Evolutionary conservation across 2,329 filamentous ascomycete species (phyloP), one percentile per base, ranked within the genome.

Genomic region (Didymella pinodella): DNA sequence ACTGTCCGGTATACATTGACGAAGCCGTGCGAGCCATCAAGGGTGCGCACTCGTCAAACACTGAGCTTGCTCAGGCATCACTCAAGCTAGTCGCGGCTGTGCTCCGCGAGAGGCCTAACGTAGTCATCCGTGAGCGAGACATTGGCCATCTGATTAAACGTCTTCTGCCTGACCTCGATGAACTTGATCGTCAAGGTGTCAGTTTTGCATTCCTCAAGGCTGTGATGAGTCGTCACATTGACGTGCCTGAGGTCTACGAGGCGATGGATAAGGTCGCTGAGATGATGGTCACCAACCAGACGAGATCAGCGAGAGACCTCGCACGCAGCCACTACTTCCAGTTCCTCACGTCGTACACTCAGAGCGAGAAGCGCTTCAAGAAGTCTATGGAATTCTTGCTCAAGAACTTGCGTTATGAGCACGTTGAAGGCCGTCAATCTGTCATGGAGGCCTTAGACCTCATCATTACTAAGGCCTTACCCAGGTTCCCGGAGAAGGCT

Each of bases 261-360:
- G 89, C 90, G 8, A 85, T 97, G 63, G 95, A 99, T 74, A 89
- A 93, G 69, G 72, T 76, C 1, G 92, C 92, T 46, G 89, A 86
- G 3, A 90, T 97, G 75, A 98, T 98, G 93, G 90, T 99, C 56
- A 97, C 91, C 44, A 98, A 98, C 73, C 92, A 97, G 63, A 93
- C 96, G 67, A 90, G 90, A 67, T 88, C 90, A 64, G 94, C 94
- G 2, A 87, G 95, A 51, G 92, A 97, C 74, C 83, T 96, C 36
- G 93, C 94, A 14, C 86, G 95, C 56, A 92, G 92, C 20, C 90
- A 92, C 14, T 99, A 96, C 77, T 90, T 97, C 76, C 92, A 97
- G 66, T 99, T 99, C 79, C 81, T 99, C 55, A 87, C 93, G 65
- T 93, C 97, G 53, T 99, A 97, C 72, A 94, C 95, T 0, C 95